phyloP scores from a whole-genome alignment of 2,329 filamentous ascomycete genomes.

The Penicillium thymicola region DNA sequence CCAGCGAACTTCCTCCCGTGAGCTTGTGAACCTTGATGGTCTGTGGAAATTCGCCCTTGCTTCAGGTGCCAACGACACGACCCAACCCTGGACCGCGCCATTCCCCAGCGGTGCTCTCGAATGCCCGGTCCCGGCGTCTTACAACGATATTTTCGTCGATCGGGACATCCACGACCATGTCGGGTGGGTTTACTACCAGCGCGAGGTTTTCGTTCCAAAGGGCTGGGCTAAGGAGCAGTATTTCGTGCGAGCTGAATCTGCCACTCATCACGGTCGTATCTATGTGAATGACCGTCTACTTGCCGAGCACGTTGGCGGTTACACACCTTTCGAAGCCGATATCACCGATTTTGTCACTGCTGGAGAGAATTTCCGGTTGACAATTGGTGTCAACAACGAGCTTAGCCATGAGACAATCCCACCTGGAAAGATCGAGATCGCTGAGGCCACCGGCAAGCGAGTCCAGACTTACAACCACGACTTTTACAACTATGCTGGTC shows the following conservation, averaged over 20 bases:
- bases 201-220: slow-evolving; percentile 23
- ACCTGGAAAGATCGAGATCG: slow-evolving; percentile 17
- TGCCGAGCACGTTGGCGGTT: slow-evolving; percentile 26
- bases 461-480: slow-evolving; percentile 30
- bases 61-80: slow-evolving; percentile 2
- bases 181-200: slow-evolving; percentile 34
- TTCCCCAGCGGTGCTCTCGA: slow-evolving; percentile 9
- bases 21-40: slow-evolving; percentile 15
- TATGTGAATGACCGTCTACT: slow-evolving; percentile 28
- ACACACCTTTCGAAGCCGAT: slow-evolving; percentile 29
- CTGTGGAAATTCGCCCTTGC: slow-evolving; percentile 15
- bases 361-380: slow-evolving; percentile 26
- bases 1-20: neutral
- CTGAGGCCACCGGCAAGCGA: slow-evolving; percentile 12
- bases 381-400: slow-evolving; percentile 32
- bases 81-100: slow-evolving; percentile 3
- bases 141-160: slow-evolving; percentile 17
- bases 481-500: slow-evolving; percentile 33
- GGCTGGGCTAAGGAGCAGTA: slow-evolving; percentile 18
- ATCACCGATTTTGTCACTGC: slow-evolving; percentile 20
- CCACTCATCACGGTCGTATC: slow-evolving; percentile 27
- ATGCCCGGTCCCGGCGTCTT: slow-evolving; percentile 14
- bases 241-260: slow-evolving; percentile 27
- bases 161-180: slow-evolving; percentile 26
- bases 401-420: slow-evolving; percentile 31